Percentiles rank a stretch among this genome's conserved stretches.
These are phyloP conservation scores for Hygrocybe coccinea DNA, from an alignment of 768 basidiomycete species.

Conservation along the genomic window DNA sequence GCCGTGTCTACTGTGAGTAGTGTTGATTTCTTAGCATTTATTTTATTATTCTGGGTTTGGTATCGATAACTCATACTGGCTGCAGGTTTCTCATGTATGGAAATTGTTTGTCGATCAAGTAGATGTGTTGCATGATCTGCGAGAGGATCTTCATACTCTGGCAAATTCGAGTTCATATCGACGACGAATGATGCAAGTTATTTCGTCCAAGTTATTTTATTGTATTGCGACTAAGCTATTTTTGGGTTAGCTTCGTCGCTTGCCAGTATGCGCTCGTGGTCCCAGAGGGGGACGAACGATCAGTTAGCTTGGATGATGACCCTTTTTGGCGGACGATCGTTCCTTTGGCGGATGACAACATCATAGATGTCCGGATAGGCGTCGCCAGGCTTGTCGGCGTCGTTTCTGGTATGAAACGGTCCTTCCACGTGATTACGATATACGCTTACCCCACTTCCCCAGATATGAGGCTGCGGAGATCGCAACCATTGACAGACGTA, in stretches of 20 bases:
- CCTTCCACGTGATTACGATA: background rate
- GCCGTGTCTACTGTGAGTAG: slow-evolving; percentile 62
- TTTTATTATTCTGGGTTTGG: slow-evolving; percentile 12
- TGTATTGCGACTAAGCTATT: no score
- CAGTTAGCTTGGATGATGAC: slow-evolving; percentile 39
- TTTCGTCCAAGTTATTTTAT: slow-evolving; percentile 8
- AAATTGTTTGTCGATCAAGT: slow-evolving; percentile 33
- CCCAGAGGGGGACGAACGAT: slow-evolving; percentile 29
- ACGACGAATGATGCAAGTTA: slow-evolving; percentile 65
- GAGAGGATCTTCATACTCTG: slow-evolving; percentile 39
- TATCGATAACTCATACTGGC: background rate
- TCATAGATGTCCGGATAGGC: slow-evolving; percentile 82
- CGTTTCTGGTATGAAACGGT: slow-evolving; percentile 47
- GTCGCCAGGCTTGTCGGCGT: slow-evolving; percentile 67
- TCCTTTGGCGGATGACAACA: slow-evolving; percentile 55
- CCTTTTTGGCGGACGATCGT: slow-evolving; percentile 53
- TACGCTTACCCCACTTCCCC: slow-evolving; percentile 6
- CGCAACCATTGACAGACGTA: slow-evolving; percentile 29
- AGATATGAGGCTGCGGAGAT: slow-evolving; percentile 29
- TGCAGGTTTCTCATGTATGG: slow-evolving; percentile 50
- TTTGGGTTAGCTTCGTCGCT: slow-evolving; percentile 57
- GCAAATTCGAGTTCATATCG: slow-evolving; percentile 48
- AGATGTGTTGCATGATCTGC: slow-evolving; percentile 35
- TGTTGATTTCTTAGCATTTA: no score
- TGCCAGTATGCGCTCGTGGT: slow-evolving; percentile 62